A percentile compares a stretch with the other conserved stretches of the same genome.
These are phyloP conservation scores for Garcia nutans DNA, from an alignment of 345 rosid species.

Conservation along the genomic window DNA sequence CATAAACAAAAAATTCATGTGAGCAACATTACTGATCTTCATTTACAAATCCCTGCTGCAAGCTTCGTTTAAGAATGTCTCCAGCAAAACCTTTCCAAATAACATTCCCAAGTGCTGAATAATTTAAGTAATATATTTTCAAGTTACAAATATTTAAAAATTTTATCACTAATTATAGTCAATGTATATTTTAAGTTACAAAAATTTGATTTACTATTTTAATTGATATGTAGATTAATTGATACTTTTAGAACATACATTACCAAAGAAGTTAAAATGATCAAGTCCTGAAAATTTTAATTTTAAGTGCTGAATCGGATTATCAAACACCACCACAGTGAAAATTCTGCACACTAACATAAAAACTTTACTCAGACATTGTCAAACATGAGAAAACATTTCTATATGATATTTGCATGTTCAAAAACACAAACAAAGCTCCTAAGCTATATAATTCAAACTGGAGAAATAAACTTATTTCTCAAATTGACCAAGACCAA, in stretches of 20 bases:
- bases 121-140: too few relatives aligned
- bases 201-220: too few relatives aligned
- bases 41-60: background rate
- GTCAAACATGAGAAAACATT: background rate
- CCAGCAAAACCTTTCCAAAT: background rate
- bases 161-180: too few relatives aligned
- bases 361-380: background rate
- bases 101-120: too few relatives aligned
- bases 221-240: too few relatives aligned
- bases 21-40: background rate
- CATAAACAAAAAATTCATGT: background rate
- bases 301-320: too few relatives aligned
- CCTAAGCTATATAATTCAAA: background rate
- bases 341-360: background rate
- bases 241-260: too few relatives aligned
- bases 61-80: background rate
- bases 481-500: conserved; percentile 92
- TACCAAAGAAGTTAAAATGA: too few relatives aligned
- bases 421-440: background rate
- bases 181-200: too few relatives aligned
- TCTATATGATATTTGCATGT: background rate
- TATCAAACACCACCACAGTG: background rate
- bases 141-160: too few relatives aligned
- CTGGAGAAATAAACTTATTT: conserved; percentile 9
- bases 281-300: too few relatives aligned